These are phyloP conservation scores for Knoxia roxburghii DNA, from an alignment of 257 asterid species.

Conservation along the genomic window DNA sequence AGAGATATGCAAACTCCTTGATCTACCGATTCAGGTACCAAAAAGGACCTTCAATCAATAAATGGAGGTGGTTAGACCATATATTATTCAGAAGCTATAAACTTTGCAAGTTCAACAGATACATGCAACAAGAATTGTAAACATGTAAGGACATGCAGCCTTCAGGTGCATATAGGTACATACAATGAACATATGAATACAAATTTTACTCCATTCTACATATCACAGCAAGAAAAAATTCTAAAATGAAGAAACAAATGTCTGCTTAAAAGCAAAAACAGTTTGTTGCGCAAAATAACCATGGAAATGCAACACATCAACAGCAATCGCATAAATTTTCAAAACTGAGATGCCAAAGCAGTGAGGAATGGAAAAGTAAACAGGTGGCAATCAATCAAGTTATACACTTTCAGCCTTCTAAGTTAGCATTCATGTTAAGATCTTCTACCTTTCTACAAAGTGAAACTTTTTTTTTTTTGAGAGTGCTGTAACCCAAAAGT, in stretches of 20 bases:
- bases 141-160: background rate
- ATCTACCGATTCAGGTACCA: conserved; percentile 60
- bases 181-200: no score
- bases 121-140: background rate
- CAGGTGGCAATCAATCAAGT: background rate
- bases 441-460: background rate
- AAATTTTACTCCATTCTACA: no score
- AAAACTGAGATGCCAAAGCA: background rate
- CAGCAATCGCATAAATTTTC: background rate
- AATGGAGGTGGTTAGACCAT: background rate
- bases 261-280: background rate
- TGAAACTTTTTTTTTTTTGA: background rate
- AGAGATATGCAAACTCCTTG: conserved; percentile 92
- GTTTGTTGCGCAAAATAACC: background rate
- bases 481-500: background rate
- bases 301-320: no score
- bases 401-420: background rate
- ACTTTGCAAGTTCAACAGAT: background rate
- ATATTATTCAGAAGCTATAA: background rate
- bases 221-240: background rate
- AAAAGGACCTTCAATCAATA: conserved; percentile 44
- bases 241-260: background rate
- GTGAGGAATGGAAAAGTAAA: background rate
- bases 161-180: background rate
- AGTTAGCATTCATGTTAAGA: background rate